phyloP scores from a whole-genome alignment of 2,329 filamentous ascomycete genomes.

The Atkinsonella texensis region DNA sequence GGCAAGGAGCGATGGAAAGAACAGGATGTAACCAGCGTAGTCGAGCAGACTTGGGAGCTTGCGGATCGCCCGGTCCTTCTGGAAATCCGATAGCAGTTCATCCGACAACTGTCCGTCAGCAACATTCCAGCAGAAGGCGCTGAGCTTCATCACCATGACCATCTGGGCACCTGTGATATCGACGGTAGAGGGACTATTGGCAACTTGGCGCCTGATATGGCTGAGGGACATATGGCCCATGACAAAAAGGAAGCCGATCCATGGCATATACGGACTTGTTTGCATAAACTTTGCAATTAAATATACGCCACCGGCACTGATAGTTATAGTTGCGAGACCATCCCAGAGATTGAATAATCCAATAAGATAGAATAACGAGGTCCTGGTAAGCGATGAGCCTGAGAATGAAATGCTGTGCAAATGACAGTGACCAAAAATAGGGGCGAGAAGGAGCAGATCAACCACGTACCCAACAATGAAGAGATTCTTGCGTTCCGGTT shows the following conservation, averaged over 20 bases:
- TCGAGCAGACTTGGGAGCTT: slow-evolving; percentile 67
- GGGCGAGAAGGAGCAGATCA: no score
- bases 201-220: slow-evolving; percentile 71
- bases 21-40: slow-evolving; percentile 82
- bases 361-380: slow-evolving; percentile 81
- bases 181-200: slow-evolving; percentile 51
- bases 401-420: neutral
- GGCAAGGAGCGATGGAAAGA: slow-evolving; percentile 83
- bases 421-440: neutral
- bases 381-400: slow-evolving; percentile 30
- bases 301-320: slow-evolving; percentile 72
- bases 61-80: slow-evolving; percentile 68
- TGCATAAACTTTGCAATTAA: slow-evolving; percentile 71
- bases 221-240: slow-evolving; percentile 93
- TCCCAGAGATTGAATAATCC: slow-evolving; percentile 88
- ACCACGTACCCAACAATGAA: slow-evolving; percentile 61
- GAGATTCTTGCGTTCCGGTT: slow-evolving; percentile 73
- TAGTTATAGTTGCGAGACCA: slow-evolving; percentile 66
- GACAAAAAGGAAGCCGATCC: slow-evolving; percentile 84
- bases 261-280: slow-evolving; percentile 84
- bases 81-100: slow-evolving; percentile 70
- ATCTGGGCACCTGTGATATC: slow-evolving; percentile 96
- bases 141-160: slow-evolving; percentile 97
- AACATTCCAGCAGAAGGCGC: slow-evolving; percentile 95
- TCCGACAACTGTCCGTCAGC: slow-evolving; percentile 78